A percentile compares a stretch with the other conserved stretches of the same genome.
phyloP scores from a whole-genome alignment of 106 monocot genomes.

The Dendrobium nobile region DNA sequence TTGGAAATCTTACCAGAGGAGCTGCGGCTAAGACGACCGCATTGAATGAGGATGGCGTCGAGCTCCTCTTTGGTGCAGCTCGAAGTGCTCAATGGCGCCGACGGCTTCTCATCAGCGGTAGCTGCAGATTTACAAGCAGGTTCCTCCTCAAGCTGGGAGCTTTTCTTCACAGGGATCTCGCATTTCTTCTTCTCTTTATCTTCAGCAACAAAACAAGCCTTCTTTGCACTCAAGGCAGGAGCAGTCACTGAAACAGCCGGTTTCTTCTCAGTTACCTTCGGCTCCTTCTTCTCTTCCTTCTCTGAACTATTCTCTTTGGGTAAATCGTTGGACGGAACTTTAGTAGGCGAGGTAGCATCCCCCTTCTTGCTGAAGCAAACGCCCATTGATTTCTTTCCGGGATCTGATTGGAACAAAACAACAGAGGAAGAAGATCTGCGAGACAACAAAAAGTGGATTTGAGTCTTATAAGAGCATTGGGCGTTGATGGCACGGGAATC shows the following conservation, averaged over 20 bases:
- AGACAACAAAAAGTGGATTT: not conserved
- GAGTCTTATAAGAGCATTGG: not conserved
- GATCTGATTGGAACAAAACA: not conserved
- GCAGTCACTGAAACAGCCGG: not conserved
- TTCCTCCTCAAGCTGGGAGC: not conserved
- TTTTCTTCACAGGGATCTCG: not conserved
- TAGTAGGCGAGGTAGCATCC: not conserved
- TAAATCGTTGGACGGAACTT: not conserved
- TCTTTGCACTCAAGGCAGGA: not conserved
- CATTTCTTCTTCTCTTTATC: not conserved
- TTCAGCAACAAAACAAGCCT: not conserved
- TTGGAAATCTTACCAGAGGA: slow-evolving; percentile 44
- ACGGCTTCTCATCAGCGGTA: slow-evolving; percentile 12
- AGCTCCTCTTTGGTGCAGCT: slow-evolving; percentile 95
- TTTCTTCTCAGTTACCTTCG: not conserved
- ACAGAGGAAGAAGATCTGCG: not conserved
- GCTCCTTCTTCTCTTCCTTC: slow-evolving; percentile 1
- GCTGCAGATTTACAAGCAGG: not conserved
- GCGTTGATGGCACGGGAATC: not conserved
- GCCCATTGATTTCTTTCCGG: slow-evolving; percentile 10
- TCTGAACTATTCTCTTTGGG: not conserved
- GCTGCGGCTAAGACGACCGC: slow-evolving; percentile 91
- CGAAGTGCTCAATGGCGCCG: slow-evolving; percentile 49
- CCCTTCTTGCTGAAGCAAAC: slow-evolving; percentile 27
- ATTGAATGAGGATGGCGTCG: slow-evolving; percentile 93